A percentile compares a stretch with the other conserved stretches of the same genome.
Conservation (phyloP, 805 yeast species). For the Candida takata region DNA sequence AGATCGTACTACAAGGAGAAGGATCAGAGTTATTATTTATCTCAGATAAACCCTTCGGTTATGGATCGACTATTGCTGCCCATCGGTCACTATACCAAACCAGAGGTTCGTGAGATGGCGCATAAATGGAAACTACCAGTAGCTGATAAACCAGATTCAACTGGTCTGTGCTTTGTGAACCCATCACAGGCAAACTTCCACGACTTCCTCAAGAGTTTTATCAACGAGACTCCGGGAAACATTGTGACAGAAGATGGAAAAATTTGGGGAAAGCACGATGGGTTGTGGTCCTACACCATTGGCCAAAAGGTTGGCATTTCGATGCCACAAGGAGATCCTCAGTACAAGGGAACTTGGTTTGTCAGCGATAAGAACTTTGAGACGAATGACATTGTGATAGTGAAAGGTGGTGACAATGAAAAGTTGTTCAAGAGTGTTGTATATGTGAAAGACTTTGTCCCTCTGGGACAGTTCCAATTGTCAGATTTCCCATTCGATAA, state of each 20-base stretch:
- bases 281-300: slow-evolving; percentile 91
- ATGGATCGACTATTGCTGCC: slow-evolving; percentile 62
- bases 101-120: slow-evolving; percentile 68
- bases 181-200: slow-evolving; percentile 61
- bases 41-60: slow-evolving; percentile 48
- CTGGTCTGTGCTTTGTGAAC: slow-evolving; percentile 87
- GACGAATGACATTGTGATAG: slow-evolving; percentile 73
- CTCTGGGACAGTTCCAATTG: slow-evolving; percentile 9
- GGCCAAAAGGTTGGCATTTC: slow-evolving; percentile 79
- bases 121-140: slow-evolving; percentile 43
- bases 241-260: slow-evolving; percentile 70
- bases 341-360: slow-evolving; percentile 76
- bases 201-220: slow-evolving; percentile 66
- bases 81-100: slow-evolving; percentile 69
- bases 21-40: slow-evolving; percentile 88
- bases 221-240: slow-evolving; percentile 68
- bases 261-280: slow-evolving; percentile 76
- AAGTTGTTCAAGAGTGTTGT: slow-evolving; percentile 43
- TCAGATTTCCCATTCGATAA: slow-evolving; percentile 10
- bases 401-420: slow-evolving; percentile 56
- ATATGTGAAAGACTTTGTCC: slow-evolving; percentile 31
- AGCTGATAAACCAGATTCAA: slow-evolving; percentile 85
- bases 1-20: slow-evolving; percentile 54
- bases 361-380: slow-evolving; percentile 62
- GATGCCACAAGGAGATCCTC: slow-evolving; percentile 85